Conservation (phyloP, 768 basidiomycete genomes). For the Macrocybe gigantea region DNA sequence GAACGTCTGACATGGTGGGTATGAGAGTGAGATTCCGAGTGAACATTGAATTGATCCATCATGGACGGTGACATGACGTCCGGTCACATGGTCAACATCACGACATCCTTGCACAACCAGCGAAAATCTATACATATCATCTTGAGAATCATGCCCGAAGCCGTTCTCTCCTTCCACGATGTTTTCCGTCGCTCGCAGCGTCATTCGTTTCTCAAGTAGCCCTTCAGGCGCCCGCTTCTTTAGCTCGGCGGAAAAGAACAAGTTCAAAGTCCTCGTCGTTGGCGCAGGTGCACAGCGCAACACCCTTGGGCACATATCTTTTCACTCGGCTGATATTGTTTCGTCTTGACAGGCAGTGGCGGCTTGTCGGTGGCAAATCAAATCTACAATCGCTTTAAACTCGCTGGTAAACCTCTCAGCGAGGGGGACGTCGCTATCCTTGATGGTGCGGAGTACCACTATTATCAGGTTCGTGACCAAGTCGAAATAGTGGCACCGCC, state of each 20-base stretch:
- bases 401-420: slow-evolving; percentile 60
- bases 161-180: slow-evolving; percentile 4
- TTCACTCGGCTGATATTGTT: not conserved
- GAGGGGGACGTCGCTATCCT: slow-evolving; percentile 81
- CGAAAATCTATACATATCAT: not conserved
- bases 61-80: too few relatives aligned
- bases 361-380: slow-evolving; percentile 85
- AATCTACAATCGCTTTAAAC: slow-evolving; percentile 74
- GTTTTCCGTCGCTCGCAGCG: slow-evolving; percentile 7
- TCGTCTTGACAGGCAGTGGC: slow-evolving; percentile 53
- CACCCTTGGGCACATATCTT: not conserved
- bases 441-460: slow-evolving; percentile 76
- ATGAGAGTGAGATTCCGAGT: too few relatives aligned
- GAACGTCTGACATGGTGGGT: too few relatives aligned
- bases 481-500: not conserved
- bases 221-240: slow-evolving; percentile 5
- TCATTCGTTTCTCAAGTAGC: not conserved
- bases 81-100: too few relatives aligned
- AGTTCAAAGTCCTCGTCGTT: slow-evolving; percentile 80
- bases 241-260: slow-evolving; percentile 37
- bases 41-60: too few relatives aligned
- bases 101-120: too few relatives aligned
- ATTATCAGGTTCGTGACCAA: slow-evolving; percentile 62
- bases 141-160: not conserved
- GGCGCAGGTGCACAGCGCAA: slow-evolving; percentile 64